Base-by-base conservation (phyloP, 2,329 filamentous ascomycete genomes). In the Aspergillus brasiliensis region DNA sequence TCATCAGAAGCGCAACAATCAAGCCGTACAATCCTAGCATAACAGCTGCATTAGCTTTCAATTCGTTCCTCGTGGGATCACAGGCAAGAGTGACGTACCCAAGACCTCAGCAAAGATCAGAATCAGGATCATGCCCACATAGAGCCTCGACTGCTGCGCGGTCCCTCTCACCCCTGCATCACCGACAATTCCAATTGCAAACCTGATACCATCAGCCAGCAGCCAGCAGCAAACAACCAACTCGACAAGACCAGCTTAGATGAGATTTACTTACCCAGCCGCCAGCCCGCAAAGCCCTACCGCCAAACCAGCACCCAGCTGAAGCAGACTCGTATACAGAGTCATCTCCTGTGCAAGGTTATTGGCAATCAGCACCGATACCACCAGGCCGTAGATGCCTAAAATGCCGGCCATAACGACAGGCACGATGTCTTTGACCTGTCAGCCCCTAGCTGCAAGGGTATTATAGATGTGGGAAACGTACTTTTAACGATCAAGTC, bases 381-480 rank as follows among this genome's bases (percentile, higher is more conserved):
- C 91, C 80, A 95, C 91, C 66, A 95, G 86, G 73, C 91, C 91
- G 83, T 94, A 99, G 80, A 99, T 98, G 90, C 92, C 95, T 82
- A 99, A 97, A 82, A 99, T 99, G 98, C 95, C 95, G 85, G 95
- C 95, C 95, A 99, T 99, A 88, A 99, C 96, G 81, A 98, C 94
- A 78, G 94, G 94, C 67, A 98, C 94, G 80, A 98, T 97, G 86
- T 97, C 94, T 98, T 69, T 6, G 48, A 55, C 38, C 3, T 19
- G 17, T 42, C 8, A 42, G 38, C 17, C 19, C 38, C 38, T 42
- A 42, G 17, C 4, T 3, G 38, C 38, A 6, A 11, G 17, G 15
- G 61, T 31, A 58, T 66, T 48, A 70, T 19, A 21, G 3, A 67
- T 65, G 21, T 70, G 61, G 46, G 52, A 59, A 81, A 92, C n/a